Evolutionary conservation across 164 flowering plant genomes (phyloP).

Genomic region (Sextonia rubra): DNA sequence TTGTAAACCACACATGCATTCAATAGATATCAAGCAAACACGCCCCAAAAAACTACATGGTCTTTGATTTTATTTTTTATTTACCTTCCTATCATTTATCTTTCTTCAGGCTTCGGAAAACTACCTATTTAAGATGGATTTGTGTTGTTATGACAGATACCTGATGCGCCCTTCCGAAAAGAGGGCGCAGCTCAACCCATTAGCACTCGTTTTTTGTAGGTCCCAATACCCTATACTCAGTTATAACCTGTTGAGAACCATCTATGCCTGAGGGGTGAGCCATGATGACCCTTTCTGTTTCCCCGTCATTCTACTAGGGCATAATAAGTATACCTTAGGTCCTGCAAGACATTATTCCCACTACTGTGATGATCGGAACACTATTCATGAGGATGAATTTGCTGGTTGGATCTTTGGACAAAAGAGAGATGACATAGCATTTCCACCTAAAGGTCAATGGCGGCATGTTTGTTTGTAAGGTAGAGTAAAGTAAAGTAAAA

Average conservation of each 20-base stretch:
- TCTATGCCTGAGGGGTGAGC: conserved; percentile 66
- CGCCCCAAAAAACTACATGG: too few species aligned
- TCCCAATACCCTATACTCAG: conserved; percentile 88
- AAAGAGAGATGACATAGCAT: too few species aligned
- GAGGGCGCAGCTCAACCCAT: conserved; percentile 83
- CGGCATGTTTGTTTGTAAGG: too few species aligned
- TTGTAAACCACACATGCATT: too few species aligned
- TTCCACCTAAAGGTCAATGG: too few species aligned
- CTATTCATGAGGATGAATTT: too few species aligned
- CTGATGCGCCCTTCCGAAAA: conserved; percentile 82
- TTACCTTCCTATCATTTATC: too few species aligned
- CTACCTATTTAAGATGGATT: neutral
- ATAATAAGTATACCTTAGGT: neutral
- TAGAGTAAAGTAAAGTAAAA: too few species aligned
- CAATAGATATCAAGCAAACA: too few species aligned
- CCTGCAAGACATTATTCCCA: neutral
- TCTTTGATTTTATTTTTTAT: too few species aligned
- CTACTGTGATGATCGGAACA: neutral
- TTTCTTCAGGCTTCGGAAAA: neutral
- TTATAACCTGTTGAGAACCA: conserved; percentile 67
- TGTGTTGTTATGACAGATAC: conserved; percentile 23
- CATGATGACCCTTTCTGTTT: conserved; percentile 72
- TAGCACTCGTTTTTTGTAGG: conserved; percentile 91
- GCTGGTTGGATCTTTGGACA: too few species aligned
- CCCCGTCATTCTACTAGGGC: conserved; percentile 74